Evolutionary conservation across 1,139 yeast species (phyloP).

Genomic region (Kodamaea ohmeri): DNA sequence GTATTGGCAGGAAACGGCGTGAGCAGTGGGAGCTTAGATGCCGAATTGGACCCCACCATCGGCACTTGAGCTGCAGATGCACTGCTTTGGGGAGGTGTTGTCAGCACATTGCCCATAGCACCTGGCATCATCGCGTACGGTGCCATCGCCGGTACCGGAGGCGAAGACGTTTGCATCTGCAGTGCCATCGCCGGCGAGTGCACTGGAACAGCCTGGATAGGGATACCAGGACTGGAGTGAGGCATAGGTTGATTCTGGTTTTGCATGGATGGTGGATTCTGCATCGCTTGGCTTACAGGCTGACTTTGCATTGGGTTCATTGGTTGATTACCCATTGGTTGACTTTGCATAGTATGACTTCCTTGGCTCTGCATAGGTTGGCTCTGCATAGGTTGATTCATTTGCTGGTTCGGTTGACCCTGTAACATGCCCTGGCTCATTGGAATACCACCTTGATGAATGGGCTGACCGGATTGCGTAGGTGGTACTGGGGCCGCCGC

Average conservation of each 20-base stretch:
- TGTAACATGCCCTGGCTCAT: too few species aligned
- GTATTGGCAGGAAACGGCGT: conserved; percentile 17
- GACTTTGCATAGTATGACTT: neutral
- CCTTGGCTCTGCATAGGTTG: too few species aligned
- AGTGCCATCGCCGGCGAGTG: neutral
- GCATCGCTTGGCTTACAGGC: conserved; percentile 5
- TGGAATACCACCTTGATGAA: too few species aligned
- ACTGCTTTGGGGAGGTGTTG: neutral
- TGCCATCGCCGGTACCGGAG: neutral
- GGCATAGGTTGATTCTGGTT: too few species aligned
- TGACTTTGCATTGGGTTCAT: conserved; percentile 10
- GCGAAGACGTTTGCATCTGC: neutral
- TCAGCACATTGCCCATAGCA: conserved; percentile 2
- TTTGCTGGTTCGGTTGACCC: too few species aligned
- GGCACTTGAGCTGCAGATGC: neutral
- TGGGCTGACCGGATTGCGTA: too few species aligned
- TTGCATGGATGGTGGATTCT: conserved; percentile 3
- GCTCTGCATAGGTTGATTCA: too few species aligned
- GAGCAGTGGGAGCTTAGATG: conserved; percentile 13
- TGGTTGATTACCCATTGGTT: conserved; percentile 6
- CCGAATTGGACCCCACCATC: neutral
- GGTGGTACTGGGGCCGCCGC: conserved; percentile 17
- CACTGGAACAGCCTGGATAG: conserved; percentile 4
- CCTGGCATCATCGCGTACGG: neutral
- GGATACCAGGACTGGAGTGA: too few species aligned